A percentile compares a stretch with the other conserved stretches of the same genome.
Conservation (phyloP, 2,329 filamentous ascomycete genomes). For the Talaromyces albobiverticillius region DNA sequence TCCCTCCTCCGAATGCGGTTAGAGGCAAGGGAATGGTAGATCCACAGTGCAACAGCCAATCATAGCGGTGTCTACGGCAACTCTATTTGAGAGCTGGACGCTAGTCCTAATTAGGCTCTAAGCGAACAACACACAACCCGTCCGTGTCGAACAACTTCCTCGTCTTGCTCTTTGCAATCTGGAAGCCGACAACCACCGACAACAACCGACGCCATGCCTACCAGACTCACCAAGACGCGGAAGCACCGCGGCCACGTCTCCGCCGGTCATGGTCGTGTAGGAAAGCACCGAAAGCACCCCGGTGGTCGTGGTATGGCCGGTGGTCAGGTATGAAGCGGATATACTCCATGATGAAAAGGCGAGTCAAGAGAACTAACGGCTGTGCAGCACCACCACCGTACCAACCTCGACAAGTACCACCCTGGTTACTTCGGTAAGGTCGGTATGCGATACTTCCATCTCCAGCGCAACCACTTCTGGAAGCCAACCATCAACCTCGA, state of each 20-base stretch:
- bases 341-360: not conserved
- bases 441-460: slow-evolving; percentile 95
- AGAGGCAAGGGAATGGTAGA: not conserved
- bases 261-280: slow-evolving; percentile 95
- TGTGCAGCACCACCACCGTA: slow-evolving; percentile 87
- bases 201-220: slow-evolving; percentile 45
- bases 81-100: slow-evolving; percentile 6
- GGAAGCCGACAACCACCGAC: slow-evolving; percentile 16
- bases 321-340: slow-evolving; percentile 58
- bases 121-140: slow-evolving; percentile 16
- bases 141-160: not conserved
- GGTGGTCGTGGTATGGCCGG: slow-evolving; percentile 84
- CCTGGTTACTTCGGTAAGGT: slow-evolving; percentile 99
- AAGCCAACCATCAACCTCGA: slow-evolving; percentile 98
- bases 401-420: slow-evolving; percentile 91
- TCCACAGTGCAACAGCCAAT: not conserved
- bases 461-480: slow-evolving; percentile 94
- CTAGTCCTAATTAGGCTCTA: slow-evolving; percentile 10
- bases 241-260: slow-evolving; percentile 88
- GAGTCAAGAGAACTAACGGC: not conserved
- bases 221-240: slow-evolving; percentile 50
- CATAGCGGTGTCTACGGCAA: not conserved
- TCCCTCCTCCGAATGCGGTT: slow-evolving; percentile 11
- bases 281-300: slow-evolving; percentile 95
- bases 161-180: slow-evolving; percentile 10